phyloP scores from a whole-genome alignment of 306 rosid genomes.

The Chamaecrista fasciculata region DNA sequence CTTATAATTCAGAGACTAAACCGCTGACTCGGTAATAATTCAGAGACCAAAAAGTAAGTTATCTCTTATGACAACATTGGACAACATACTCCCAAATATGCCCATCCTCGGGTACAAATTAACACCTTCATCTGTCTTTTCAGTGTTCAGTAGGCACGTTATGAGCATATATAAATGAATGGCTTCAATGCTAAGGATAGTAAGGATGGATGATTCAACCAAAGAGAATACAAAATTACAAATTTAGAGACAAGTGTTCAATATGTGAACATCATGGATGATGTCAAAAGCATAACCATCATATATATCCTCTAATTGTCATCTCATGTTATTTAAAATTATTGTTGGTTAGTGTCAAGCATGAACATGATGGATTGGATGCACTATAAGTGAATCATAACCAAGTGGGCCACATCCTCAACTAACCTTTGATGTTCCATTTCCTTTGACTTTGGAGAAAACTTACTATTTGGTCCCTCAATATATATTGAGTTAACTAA shows the following conservation, averaged over 20 bases:
- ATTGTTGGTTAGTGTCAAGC: background rate
- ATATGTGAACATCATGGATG: background rate
- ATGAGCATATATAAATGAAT: background rate
- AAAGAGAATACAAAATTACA: background rate
- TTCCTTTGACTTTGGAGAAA: background rate
- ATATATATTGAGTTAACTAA: too few relatives aligned
- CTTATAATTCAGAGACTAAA: too few relatives aligned
- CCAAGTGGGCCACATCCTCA: conserved; percentile 26
- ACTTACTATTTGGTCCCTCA: too few relatives aligned
- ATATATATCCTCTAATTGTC: background rate
- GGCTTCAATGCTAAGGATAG: background rate
- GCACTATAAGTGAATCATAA: background rate
- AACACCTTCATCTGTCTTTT: background rate
- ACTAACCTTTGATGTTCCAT: background rate
- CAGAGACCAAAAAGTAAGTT: too few relatives aligned
- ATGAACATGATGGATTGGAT: too few relatives aligned
- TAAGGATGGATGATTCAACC: background rate
- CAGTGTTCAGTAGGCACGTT: background rate
- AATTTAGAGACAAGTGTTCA: too few relatives aligned
- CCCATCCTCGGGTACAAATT: background rate
- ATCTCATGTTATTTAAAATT: background rate
- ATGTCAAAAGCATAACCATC: background rate
- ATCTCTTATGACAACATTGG: too few relatives aligned
- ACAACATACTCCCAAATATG: too few relatives aligned
- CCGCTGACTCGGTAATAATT: too few relatives aligned